phyloP scores from a whole-genome alignment of 1,284 basidiomycete species.

The Trametes sp. region DNA sequence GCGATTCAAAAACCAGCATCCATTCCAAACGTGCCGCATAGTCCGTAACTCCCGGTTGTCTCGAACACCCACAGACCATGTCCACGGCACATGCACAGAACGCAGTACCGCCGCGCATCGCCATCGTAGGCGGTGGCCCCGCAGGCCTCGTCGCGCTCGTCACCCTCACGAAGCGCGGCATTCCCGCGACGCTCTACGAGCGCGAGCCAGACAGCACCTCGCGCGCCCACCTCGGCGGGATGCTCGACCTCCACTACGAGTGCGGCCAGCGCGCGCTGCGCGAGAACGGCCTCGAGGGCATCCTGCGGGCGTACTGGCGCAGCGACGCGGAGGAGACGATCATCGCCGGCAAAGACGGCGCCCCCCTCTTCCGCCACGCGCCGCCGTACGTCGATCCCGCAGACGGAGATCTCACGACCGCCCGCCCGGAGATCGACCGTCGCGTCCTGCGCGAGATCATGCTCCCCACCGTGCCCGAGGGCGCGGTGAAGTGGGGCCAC shows the following conservation, averaged over 20 bases:
- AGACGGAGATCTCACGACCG: neutral
- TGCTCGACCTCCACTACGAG: conserved; percentile 10
- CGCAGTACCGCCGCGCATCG: conserved; percentile 8
- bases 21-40: no score
- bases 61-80: no score
- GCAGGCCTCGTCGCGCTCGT: conserved; percentile 8
- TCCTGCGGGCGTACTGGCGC: neutral
- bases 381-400: neutral
- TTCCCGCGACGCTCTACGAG: conserved; percentile 8
- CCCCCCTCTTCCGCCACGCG: neutral
- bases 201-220: conserved; percentile 2
- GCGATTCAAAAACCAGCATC: no score
- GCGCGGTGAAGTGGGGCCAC: neutral
- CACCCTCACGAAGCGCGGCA: conserved; percentile 9
- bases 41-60: no score
- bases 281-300: conserved; percentile 10
- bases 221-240: conserved; percentile 10
- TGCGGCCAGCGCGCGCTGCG: conserved; percentile 9
- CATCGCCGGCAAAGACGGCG: neutral
- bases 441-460: neutral
- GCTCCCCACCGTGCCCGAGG: neutral
- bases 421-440: neutral
- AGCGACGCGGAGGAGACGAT: neutral
- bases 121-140: conserved; percentile 8
- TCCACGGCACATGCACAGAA: neutral